Conservation (phyloP, 768 basidiomycete species). For the Artomyces pyxidatus region DNA sequence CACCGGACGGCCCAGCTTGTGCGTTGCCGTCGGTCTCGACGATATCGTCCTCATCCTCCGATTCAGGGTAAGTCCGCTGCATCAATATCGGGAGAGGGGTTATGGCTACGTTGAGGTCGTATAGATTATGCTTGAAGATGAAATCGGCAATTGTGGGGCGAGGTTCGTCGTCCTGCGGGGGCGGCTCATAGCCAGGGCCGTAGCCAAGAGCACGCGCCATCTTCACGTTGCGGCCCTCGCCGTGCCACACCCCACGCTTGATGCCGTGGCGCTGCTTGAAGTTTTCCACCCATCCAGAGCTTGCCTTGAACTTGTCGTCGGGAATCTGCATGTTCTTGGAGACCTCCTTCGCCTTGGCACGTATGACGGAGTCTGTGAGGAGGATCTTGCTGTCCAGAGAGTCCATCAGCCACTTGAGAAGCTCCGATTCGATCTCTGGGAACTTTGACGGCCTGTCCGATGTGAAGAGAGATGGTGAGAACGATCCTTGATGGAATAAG, state of each 20-base stretch:
- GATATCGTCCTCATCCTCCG: constrained; percentile 6
- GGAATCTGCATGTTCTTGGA: constrained; percentile 47
- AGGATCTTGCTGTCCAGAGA: constrained; percentile 37
- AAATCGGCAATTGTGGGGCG: constrained; percentile 14
- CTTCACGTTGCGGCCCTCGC: constrained; percentile 26
- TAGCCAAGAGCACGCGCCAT: background rate
- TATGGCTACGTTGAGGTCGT: constrained; percentile 2
- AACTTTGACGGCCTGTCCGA: constrained; percentile 65
- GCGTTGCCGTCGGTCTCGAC: too few species aligned
- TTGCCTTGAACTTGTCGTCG: constrained; percentile 82
- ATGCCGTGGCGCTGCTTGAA: constrained; percentile 82
- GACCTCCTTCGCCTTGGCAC: constrained; percentile 60
- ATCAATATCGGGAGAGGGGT: background rate
- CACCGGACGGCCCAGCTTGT: too few species aligned
- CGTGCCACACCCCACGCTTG: constrained; percentile 52
- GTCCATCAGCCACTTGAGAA: constrained; percentile 52
- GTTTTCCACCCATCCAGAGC: constrained; percentile 86
- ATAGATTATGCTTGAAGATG: constrained; percentile 10
- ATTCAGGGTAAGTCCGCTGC: background rate
- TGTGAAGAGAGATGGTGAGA: constrained; percentile 5
- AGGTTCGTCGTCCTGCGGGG: background rate
- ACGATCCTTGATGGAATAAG: background rate
- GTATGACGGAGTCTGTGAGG: constrained; percentile 61
- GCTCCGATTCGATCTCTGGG: constrained; percentile 62
- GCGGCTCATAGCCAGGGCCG: constrained; percentile 5